A percentile compares a stretch with the other conserved stretches of the same genome.
phyloP scores from a whole-genome alignment of 441 rosid genomes.

The Gossypium davidsonii region DNA sequence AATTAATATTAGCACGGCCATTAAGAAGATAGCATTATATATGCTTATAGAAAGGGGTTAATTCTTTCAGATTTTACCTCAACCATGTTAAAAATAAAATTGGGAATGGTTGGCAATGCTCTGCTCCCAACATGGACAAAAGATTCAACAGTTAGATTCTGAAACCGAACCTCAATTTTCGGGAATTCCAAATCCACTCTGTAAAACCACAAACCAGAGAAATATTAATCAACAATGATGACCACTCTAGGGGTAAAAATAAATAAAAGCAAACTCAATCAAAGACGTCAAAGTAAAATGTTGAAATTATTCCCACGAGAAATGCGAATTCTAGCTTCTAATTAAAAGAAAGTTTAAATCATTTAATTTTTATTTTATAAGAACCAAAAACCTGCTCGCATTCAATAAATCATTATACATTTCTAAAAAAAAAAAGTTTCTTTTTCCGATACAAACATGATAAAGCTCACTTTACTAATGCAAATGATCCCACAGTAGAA shows the following conservation, averaged over 20 bases:
- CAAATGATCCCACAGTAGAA: background rate
- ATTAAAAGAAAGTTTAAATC: background rate
- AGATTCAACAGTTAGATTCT: slow-evolving; percentile 70
- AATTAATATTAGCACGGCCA: background rate
- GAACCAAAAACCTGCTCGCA: background rate
- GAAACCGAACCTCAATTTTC: slow-evolving; percentile 82
- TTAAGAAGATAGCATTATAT: background rate
- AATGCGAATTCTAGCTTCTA: background rate
- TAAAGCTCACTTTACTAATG: background rate
- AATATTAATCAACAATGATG: background rate
- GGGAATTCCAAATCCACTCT: slow-evolving; percentile 89
- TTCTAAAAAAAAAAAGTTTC: background rate
- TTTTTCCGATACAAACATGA: background rate
- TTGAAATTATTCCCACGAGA: background rate
- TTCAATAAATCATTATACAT: background rate
- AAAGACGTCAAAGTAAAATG: background rate
- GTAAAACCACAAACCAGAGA: slow-evolving; percentile 18
- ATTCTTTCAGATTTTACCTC: slow-evolving; percentile 46
- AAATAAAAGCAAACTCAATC: background rate
- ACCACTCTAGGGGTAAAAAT: background rate
- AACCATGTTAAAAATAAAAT: slow-evolving; percentile 78
- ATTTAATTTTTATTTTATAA: background rate
- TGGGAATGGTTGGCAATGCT: slow-evolving; percentile 93
- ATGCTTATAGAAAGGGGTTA: background rate
- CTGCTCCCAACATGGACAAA: slow-evolving; percentile 92